These are phyloP conservation scores for Cymbidium sinense DNA, from an alignment of 106 monocot species.

Conservation along the genomic window DNA sequence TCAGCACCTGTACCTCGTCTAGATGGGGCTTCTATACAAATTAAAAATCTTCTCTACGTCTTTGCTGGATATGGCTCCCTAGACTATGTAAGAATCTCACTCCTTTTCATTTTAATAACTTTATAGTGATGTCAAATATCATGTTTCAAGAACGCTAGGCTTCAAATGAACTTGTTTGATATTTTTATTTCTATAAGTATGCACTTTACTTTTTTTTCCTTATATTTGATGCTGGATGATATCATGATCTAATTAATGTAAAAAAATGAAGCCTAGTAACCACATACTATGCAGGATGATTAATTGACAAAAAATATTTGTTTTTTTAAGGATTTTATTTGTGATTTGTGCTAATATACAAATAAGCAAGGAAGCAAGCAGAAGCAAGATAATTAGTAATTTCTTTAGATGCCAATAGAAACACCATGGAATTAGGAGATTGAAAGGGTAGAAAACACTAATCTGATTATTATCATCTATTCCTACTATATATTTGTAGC, in stretches of 20 bases:
- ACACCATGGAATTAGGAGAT: background rate
- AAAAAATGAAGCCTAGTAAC: background rate
- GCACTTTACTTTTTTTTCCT: background rate
- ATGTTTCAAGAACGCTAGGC: background rate
- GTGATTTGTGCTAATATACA: background rate
- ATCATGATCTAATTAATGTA: background rate
- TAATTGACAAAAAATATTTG: too few species aligned
- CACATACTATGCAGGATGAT: background rate
- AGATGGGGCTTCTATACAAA: slow-evolving; percentile 74
- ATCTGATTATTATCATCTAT: background rate
- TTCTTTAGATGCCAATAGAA: background rate
- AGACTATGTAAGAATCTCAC: slow-evolving; percentile 36
- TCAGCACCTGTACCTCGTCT: slow-evolving; percentile 72
- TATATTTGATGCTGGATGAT: background rate
- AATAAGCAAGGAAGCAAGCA: background rate
- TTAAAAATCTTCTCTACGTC: slow-evolving; percentile 62
- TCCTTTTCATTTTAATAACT: too few species aligned
- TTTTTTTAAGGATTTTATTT: too few species aligned
- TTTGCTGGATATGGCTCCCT: slow-evolving; percentile 73
- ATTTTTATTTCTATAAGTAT: background rate
- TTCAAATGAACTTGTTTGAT: background rate
- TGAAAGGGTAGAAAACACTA: background rate
- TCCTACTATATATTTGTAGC: background rate
- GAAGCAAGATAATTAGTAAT: background rate
- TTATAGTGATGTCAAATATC: background rate